Percentiles rank a stretch among this genome's conserved stretches.
Conservation (phyloP, 2,329 filamentous ascomycete species). For the Hymenoscyphus fructigenus region DNA sequence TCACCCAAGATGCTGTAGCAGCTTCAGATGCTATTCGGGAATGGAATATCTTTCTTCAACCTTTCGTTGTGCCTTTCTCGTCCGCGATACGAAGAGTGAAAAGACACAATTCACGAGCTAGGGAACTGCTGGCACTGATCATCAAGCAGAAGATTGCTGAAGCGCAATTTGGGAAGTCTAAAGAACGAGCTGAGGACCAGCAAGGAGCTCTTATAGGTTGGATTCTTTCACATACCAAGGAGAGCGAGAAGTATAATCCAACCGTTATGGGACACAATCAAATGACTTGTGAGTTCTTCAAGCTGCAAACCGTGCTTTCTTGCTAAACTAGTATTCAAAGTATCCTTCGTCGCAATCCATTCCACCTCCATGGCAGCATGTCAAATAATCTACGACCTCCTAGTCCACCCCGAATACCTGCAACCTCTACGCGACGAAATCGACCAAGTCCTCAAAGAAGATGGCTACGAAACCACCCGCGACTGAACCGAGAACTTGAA, state of each 20-base stretch:
- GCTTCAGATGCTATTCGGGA: conserved; percentile 14
- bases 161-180: too few species aligned
- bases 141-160: neutral
- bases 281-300: conserved; percentile 11
- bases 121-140: conserved; percentile 21
- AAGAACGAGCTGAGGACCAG: neutral
- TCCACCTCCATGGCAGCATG: conserved; percentile 48
- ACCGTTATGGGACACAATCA: neutral
- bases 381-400: conserved; percentile 53
- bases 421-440: conserved; percentile 30
- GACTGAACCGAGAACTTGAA: conserved; percentile 34
- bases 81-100: conserved; percentile 19
- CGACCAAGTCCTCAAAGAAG: conserved; percentile 34
- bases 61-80: conserved; percentile 17
- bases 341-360: conserved; percentile 52
- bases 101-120: conserved; percentile 14
- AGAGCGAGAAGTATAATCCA: neutral
- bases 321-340: neutral
- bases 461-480: conserved; percentile 53
- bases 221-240: neutral
- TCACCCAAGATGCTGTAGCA: conserved; percentile 16
- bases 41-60: conserved; percentile 18
- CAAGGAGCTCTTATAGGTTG: neutral
- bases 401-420: conserved; percentile 46
- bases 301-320: neutral